Percentiles rank a stretch among this genome's conserved stretches.
phyloP scores from a whole-genome alignment of 179 eudicot species.

The Pouteria campechiana region DNA sequence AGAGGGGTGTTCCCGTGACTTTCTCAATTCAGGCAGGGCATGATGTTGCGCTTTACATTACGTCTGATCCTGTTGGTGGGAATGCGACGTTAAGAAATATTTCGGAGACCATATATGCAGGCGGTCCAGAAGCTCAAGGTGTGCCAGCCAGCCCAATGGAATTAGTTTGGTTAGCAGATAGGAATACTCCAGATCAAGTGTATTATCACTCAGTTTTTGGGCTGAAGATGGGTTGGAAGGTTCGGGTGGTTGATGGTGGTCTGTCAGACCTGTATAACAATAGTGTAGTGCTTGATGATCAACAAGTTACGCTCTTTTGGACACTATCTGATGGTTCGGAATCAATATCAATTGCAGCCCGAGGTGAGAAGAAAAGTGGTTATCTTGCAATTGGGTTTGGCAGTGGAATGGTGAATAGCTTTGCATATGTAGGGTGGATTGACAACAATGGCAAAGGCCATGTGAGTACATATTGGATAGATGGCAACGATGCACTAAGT shows the following conservation, averaged over 20 bases:
- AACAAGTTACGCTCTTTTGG: slow-evolving; percentile 87
- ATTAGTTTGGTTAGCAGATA: slow-evolving; percentile 69
- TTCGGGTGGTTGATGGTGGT: slow-evolving; percentile 95
- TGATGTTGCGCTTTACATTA: slow-evolving; percentile 83
- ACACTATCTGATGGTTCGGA: slow-evolving; percentile 56
- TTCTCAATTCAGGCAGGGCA: slow-evolving; percentile 97
- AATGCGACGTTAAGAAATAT: slow-evolving; percentile 76
- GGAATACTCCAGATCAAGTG: slow-evolving; percentile 85
- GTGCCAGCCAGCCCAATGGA: slow-evolving; percentile 82
- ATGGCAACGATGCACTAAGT: slow-evolving; percentile 53
- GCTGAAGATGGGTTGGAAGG: slow-evolving; percentile 96
- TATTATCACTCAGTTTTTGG: slow-evolving; percentile 70
- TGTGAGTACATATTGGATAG: slow-evolving; percentile 74
- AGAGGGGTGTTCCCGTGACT: slow-evolving; percentile 83
- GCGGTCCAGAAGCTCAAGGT: slow-evolving; percentile 78
- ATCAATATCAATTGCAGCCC: slow-evolving; percentile 83
- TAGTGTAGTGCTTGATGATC: slow-evolving; percentile 87
- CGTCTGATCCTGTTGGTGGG: slow-evolving; percentile 88
- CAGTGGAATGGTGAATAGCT: slow-evolving; percentile 75
- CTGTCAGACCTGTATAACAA: slow-evolving; percentile 86
- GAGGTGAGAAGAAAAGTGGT: slow-evolving; percentile 88
- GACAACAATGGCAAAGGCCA: slow-evolving; percentile 64
- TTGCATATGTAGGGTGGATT: slow-evolving; percentile 90
- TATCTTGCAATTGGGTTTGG: slow-evolving; percentile 93
- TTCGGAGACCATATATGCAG: slow-evolving; percentile 72